Conservation (phyloP, 2,329 filamentous ascomycete species). For the Aureobasidium mangrovei region DNA sequence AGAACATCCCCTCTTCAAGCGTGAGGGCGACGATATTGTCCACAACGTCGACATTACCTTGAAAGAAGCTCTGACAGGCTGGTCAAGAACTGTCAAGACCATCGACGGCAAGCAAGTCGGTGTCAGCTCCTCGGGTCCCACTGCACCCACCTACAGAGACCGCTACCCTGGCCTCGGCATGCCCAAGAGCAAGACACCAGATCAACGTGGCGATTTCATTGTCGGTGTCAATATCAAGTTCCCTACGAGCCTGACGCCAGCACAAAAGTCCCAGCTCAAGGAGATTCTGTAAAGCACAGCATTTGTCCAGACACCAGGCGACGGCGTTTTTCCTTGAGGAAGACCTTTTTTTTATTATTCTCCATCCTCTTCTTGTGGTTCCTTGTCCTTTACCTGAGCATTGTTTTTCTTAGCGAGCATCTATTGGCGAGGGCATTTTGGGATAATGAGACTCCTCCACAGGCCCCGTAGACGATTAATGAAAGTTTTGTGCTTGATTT, state of each 20-base stretch:
- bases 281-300: conserved; percentile 54
- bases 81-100: conserved; percentile 82
- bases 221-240: conserved; percentile 91
- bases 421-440: neutral
- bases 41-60: conserved; percentile 72
- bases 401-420: neutral
- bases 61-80: conserved; percentile 91
- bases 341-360: neutral
- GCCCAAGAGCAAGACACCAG: conserved; percentile 86
- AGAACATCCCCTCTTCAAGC: conserved; percentile 72
- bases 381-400: neutral
- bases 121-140: conserved; percentile 74
- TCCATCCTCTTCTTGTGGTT: neutral
- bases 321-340: neutral
- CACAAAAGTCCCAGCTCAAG: conserved; percentile 72
- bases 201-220: conserved; percentile 75
- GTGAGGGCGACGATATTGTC: conserved; percentile 80
- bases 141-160: conserved; percentile 73
- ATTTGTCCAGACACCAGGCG: neutral
- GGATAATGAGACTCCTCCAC: neutral
- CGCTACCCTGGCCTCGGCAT: conserved; percentile 81
- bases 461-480: neutral
- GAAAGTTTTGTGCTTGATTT: neutral
- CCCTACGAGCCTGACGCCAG: conserved; percentile 63
- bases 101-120: conserved; percentile 84